Conservation (phyloP, 2,329 filamentous ascomycete species). For the Pseudogymnoascus pannorum region DNA sequence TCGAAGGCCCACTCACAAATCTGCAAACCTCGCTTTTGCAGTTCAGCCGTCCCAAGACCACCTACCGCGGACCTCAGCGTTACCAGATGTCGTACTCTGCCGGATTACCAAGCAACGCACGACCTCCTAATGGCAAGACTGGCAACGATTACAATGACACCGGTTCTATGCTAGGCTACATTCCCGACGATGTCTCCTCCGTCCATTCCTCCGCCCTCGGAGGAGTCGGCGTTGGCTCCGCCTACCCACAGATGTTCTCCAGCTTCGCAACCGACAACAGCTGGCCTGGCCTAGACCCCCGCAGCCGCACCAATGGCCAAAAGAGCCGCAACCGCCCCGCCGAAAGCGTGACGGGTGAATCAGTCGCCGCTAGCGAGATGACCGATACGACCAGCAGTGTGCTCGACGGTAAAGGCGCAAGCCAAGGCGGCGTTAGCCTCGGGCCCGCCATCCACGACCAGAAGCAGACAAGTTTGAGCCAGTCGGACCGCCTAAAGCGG, state of each 20-base stretch:
- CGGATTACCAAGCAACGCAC: slow-evolving; percentile 29
- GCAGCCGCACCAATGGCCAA: slow-evolving; percentile 55
- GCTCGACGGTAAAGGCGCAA: slow-evolving; percentile 65
- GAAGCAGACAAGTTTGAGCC: slow-evolving; percentile 67
- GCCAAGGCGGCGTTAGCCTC: slow-evolving; percentile 82
- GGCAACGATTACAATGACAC: slow-evolving; percentile 48
- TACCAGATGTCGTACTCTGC: slow-evolving; percentile 70
- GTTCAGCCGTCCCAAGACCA: slow-evolving; percentile 88
- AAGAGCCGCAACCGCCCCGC: slow-evolving; percentile 61
- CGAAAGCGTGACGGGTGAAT: slow-evolving; percentile 83
- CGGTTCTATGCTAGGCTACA: slow-evolving; percentile 87
- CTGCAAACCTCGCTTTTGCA: slow-evolving; percentile 92
- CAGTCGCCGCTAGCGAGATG: slow-evolving; percentile 82
- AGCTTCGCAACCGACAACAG: slow-evolving; percentile 73
- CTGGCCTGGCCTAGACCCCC: slow-evolving; percentile 75
- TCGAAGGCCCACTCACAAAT: slow-evolving; percentile 91
- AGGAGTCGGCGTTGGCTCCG: slow-evolving; percentile 68
- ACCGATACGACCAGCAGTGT: slow-evolving; percentile 77
- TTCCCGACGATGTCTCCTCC: slow-evolving; percentile 93
- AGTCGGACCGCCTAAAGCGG: slow-evolving; percentile 86
- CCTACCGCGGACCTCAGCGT: slow-evolving; percentile 80
- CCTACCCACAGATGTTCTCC: slow-evolving; percentile 93
- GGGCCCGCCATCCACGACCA: slow-evolving; percentile 33
- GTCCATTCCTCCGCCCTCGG: slow-evolving; percentile 88
- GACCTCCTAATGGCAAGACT: slow-evolving; percentile 26